Base-by-base conservation (phyloP, 225 moss, liverwort and hornwort species). In the Antitrichia curtipendula region DNA sequence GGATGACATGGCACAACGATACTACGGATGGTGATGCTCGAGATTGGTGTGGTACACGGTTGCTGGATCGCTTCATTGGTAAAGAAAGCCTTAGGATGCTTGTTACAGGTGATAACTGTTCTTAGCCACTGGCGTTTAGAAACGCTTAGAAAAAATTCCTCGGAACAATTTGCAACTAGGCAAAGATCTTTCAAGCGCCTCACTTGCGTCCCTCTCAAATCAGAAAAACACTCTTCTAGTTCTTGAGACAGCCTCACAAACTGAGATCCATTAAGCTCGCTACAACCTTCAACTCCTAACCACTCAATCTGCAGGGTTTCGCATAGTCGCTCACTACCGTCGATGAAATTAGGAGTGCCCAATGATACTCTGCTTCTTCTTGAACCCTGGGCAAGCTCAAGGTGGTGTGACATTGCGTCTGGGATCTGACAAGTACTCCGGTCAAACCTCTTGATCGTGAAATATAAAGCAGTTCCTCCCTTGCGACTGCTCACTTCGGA, bases 341-440 rank as follows among this genome's bases (percentile, higher is more conserved):
- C 52, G 58, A 87, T 60, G 43, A 81, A 80, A 47, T 23, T 72
- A 2, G 41, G 10, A 68, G 43, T 12, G 81, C 53, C 85, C 3
- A 41, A 29, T 20, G 52, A 4, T 50, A 59, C 36, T 58, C 74
- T 15, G 12, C 81, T 43, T 12, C 78, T 61, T 10, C 90, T 85
- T 45, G 88, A 76, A 28, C 88, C 90, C 71, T 50, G 90, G 19
- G 90, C 88, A 76, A 90, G 90, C 53, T 88, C 90, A n/a, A 90
- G 2, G 61, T 81, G 90, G 59, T 56, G 45, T 7, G 50, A 49
- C 90, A 87, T 87, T 50, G 59, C 24, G 54, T 24, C 10, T 9
- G 4, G 8, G 18, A 27, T 73, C 62, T 0, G 4, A 41, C 14
- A 70, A 1, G 1, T 28, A 58, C 6, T 65, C 53, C 1, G 47